Evolutionary conservation across 2,329 filamentous ascomycete genomes (phyloP).

Genomic region (Sclerotinia nivalis): DNA sequence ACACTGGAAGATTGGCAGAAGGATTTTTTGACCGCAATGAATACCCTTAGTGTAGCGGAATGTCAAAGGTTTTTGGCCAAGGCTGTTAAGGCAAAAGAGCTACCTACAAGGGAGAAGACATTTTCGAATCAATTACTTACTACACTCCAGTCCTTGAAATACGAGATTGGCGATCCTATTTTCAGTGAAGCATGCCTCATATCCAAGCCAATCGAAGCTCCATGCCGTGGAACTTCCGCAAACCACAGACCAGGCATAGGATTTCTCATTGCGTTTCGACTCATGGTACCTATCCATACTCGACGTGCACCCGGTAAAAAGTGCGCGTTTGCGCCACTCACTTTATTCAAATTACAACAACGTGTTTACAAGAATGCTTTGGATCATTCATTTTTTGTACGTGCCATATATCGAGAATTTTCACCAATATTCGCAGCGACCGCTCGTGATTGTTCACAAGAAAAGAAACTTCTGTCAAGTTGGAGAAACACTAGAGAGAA

Average conservation of each 20-base stretch:
- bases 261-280: slow-evolving; percentile 56
- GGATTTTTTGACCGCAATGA: slow-evolving; percentile 51
- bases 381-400: slow-evolving; percentile 60
- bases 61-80: slow-evolving; percentile 44
- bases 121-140: slow-evolving; percentile 51
- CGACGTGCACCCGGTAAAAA: slow-evolving; percentile 52
- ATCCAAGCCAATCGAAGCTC: slow-evolving; percentile 47
- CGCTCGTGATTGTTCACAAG: background rate
- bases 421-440: slow-evolving; percentile 46
- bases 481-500: slow-evolving; percentile 7
- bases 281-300: slow-evolving; percentile 63
- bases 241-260: slow-evolving; percentile 39
- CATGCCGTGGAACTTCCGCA: slow-evolving; percentile 41
- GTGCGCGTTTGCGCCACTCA: slow-evolving; percentile 61
- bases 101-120: slow-evolving; percentile 45
- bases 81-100: slow-evolving; percentile 41
- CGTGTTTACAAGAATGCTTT: slow-evolving; percentile 56
- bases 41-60: slow-evolving; percentile 49
- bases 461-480: background rate
- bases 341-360: slow-evolving; percentile 67
- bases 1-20: slow-evolving; percentile 57
- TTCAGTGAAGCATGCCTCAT: slow-evolving; percentile 51
- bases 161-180: slow-evolving; percentile 47
- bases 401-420: slow-evolving; percentile 62
- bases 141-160: slow-evolving; percentile 45